Evolutionary conservation across 257 asterid species (phyloP), one percentile per base, ranked within the genome.

Genomic region (Leptodermis oblonga): DNA sequence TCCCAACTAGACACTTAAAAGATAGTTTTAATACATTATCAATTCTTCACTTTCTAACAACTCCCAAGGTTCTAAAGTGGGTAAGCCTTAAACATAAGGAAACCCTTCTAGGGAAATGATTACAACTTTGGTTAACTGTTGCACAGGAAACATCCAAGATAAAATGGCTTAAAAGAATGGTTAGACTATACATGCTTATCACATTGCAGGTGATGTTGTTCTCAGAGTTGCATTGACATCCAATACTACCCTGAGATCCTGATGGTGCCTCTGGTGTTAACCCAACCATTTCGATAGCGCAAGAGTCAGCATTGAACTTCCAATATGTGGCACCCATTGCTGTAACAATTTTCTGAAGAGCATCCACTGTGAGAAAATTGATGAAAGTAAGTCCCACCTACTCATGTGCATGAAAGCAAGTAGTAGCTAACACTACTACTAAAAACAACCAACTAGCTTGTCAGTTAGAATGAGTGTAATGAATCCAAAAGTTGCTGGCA

Each of bases 241-340:
- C 82, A 55, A 86, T 85, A 65, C 72, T 79, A 71, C 86, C 73
- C 56, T 83, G 94, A 7, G 82, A 72, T 78, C 83, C 88, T 36
- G 79, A 78, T 33, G 79, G 85, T 63, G 84, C 81, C n/a, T 71
- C 73, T 55, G 66, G 73, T 34, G 89, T 76, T 55, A 81, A 42
- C 63, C 86, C 96, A 70, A 84, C 92, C 73, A 65, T 72, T 70
- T 86, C 93, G 22, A 90, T 26, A 36, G 72, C 79, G 71, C 98
- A 93, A 69, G 64, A 70, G 56, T 80, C 84, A 13, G 86, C 86
- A 74, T 88, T 51, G 73, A 93, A 90, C 72, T 60, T 78, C 95
- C 91, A 88, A 71, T 61, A 49, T 67, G 79, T 77, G 54, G 92
- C 93, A n/a, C 98, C 98, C 94, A 93, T 77, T 70, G 86, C 86